These are phyloP conservation scores for Phytopythium delawarense DNA, from an alignment of 352 stramenopile genomes.

Conservation along the genomic window DNA sequence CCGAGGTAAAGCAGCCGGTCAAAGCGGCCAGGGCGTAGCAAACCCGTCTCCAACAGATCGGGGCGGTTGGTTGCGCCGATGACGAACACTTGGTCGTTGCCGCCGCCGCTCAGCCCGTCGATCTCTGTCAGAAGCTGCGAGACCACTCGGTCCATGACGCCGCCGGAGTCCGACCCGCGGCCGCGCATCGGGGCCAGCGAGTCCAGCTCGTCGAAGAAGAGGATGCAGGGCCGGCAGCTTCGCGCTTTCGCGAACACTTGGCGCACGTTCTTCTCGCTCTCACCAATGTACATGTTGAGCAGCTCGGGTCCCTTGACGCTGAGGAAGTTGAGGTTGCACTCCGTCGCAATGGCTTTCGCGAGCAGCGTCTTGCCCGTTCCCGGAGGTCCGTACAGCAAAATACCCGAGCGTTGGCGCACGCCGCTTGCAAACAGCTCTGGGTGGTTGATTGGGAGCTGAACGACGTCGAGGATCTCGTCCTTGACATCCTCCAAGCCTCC, in stretches of 20 bases:
- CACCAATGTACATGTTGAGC: slow-evolving; percentile 97
- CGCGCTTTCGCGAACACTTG: slow-evolving; percentile 90
- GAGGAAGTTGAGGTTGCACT: slow-evolving; percentile 95
- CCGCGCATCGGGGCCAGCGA: slow-evolving; percentile 88
- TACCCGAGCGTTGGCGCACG: slow-evolving; percentile 75
- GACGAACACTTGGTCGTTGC: slow-evolving; percentile 90
- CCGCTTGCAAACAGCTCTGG: slow-evolving; percentile 78
- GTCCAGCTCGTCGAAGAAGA: slow-evolving; percentile 95
- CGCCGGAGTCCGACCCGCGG: slow-evolving; percentile 79
- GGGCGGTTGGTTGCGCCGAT: slow-evolving; percentile 96
- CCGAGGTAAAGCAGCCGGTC: slow-evolving; percentile 80
- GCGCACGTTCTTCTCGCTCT: slow-evolving; percentile 96
- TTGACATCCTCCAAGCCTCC: slow-evolving; percentile 99
- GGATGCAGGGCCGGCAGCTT: slow-evolving; percentile 79
- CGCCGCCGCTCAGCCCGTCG: slow-evolving; percentile 78
- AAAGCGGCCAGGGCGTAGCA: slow-evolving; percentile 92
- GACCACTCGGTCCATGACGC: slow-evolving; percentile 96
- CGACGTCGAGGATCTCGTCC: slow-evolving; percentile 91
- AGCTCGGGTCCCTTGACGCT: slow-evolving; percentile 96
- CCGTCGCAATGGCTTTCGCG: slow-evolving; percentile 94
- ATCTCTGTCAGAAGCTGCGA: slow-evolving; percentile 96
- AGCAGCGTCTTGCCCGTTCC: slow-evolving; percentile 95
- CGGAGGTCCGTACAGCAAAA: slow-evolving; percentile 78
- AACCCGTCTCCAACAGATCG: slow-evolving; percentile 93
- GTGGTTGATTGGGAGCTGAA: slow-evolving; percentile 82